These are phyloP conservation scores for Circinella umbellata DNA, from an alignment of 371 early-diverging fungal genomes.

Conservation along the genomic window DNA sequence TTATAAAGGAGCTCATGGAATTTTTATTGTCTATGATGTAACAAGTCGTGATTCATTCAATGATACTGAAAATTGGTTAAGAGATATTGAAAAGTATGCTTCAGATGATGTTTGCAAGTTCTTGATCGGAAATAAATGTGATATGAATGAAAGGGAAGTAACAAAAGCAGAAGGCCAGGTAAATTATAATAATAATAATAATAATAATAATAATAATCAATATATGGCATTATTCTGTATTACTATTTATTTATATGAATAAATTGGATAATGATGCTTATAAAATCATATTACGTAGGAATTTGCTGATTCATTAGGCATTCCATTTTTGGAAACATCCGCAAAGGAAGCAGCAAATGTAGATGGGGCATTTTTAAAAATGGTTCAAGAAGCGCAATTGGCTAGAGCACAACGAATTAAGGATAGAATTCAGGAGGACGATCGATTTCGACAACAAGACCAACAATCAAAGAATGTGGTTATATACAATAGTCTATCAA, in stretches of 20 bases:
- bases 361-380: constrained; percentile 91
- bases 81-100: constrained; percentile 80
- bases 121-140: constrained; percentile 98
- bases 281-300: constrained; percentile 41
- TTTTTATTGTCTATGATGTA: constrained; percentile 98
- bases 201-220: background rate
- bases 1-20: constrained; percentile 98
- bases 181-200: background rate
- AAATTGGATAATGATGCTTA: no score
- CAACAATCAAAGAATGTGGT: background rate
- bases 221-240: background rate
- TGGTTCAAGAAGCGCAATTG: constrained; percentile 58
- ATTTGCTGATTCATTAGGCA: constrained; percentile 82
- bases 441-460: background rate
- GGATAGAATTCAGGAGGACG: constrained; percentile 52
- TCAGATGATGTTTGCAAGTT: constrained; percentile 85
- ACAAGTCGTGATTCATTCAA: constrained; percentile 95
- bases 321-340: constrained; percentile 91
- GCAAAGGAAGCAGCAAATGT: constrained; percentile 93
- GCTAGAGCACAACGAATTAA: constrained; percentile 59
- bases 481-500: no score
- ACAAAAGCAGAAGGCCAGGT: constrained; percentile 65
- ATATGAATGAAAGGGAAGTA: constrained; percentile 87
- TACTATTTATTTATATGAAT: no score
- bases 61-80: constrained; percentile 88